Evolutionary conservation across 148 eudicot genomes (phyloP).

Genomic region (Tetragonia tetragonoides): DNA sequence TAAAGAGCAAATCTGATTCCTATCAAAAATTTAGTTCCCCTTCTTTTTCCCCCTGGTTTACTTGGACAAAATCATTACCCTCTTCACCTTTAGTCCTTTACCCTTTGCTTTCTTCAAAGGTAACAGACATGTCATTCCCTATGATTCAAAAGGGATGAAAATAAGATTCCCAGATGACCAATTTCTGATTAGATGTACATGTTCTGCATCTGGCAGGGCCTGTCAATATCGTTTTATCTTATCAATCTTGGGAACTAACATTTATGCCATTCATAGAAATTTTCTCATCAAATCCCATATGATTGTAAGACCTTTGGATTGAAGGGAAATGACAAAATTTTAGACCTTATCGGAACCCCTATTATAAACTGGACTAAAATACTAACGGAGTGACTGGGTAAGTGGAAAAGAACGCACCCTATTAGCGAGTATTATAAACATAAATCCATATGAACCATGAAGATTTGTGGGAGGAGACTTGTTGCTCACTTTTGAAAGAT

Average conservation of each 20-base stretch:
- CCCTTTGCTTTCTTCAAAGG: slow-evolving; percentile 40
- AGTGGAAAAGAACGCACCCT: too few relatives aligned
- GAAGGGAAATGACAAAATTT: slow-evolving; percentile 1
- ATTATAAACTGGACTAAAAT: too few relatives aligned
- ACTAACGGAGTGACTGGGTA: too few relatives aligned
- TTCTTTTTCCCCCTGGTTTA: background rate
- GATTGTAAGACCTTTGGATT: background rate
- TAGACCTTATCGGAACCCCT: background rate
- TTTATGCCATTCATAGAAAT: slow-evolving; percentile 24
- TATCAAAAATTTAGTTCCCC: background rate
- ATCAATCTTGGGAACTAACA: slow-evolving; percentile 31
- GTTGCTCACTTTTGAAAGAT: background rate
- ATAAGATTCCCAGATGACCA: slow-evolving; percentile 26
- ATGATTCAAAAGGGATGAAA: slow-evolving; percentile 24
- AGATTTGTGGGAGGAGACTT: too few relatives aligned
- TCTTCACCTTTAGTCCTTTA: slow-evolving; percentile 24
- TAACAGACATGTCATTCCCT: slow-evolving; percentile 33
- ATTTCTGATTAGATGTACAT: background rate
- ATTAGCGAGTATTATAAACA: too few relatives aligned
- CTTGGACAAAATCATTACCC: slow-evolving; percentile 26
- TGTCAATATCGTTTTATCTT: background rate
- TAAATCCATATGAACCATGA: too few relatives aligned
- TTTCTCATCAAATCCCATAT: background rate
- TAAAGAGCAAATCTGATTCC: slow-evolving; percentile 21
- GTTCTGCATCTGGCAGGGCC: background rate